phyloP scores from a whole-genome alignment of 2,329 filamentous ascomycete species.

The Alternaria angustiovoidea region DNA sequence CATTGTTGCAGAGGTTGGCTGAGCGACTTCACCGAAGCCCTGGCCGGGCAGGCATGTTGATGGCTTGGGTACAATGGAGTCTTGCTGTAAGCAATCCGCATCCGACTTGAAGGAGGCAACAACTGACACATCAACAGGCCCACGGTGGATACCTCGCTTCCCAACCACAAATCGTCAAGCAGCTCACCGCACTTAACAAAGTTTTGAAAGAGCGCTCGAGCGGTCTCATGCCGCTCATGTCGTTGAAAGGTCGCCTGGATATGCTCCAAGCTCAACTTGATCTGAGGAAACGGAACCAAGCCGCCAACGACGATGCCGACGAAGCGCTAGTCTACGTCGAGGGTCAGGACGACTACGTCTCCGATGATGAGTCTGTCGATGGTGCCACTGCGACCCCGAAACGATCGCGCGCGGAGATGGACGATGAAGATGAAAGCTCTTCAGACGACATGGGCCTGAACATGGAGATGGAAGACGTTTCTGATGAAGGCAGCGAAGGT shows the following conservation, averaged over 20 bases:
- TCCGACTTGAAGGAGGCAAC: not conserved
- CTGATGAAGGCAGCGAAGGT: conserved; percentile 55
- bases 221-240: conserved; percentile 80
- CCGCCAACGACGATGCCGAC: conserved; percentile 67
- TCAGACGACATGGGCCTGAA: conserved; percentile 66
- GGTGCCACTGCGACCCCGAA: conserved; percentile 32
- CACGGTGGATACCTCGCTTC: conserved; percentile 91
- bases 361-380: conserved; percentile 57
- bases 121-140: conserved; percentile 51
- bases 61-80: conserved; percentile 92
- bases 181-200: conserved; percentile 79
- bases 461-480: conserved; percentile 56
- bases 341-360: conserved; percentile 71
- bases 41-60: conserved; percentile 86
- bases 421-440: conserved; percentile 50
- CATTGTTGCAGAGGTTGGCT: conserved; percentile 82
- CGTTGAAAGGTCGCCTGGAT: conserved; percentile 93
- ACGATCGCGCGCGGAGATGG: conserved; percentile 32
- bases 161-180: conserved; percentile 82
- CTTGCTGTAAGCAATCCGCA: not conserved
- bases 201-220: conserved; percentile 87
- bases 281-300: conserved; percentile 73
- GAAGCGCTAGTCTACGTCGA: conserved; percentile 87
- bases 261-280: conserved; percentile 92
- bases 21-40: conserved; percentile 86